Base-by-base conservation (phyloP, 768 basidiomycete species). In the Agaricus subrufescens region DNA sequence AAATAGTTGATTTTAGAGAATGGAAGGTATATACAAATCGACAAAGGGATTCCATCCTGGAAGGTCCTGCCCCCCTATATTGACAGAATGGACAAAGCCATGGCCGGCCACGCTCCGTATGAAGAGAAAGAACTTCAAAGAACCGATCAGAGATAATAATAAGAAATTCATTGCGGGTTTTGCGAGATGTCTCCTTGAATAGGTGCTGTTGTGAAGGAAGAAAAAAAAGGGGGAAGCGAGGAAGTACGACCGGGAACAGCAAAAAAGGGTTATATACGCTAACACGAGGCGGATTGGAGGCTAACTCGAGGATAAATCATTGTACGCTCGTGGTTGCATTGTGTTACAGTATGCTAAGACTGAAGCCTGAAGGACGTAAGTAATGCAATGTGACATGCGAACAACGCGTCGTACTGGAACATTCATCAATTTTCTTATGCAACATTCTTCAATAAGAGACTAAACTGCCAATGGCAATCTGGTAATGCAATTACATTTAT, bases 181-280 rank as follows among this genome's bases (percentile, higher is more conserved):
- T 19, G 19, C 19, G 19, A 19, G 19, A 19, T 19, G 19, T 19
- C 19, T 19, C 19, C 19, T 19, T 19, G 19, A 19, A 19, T 19
- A 11, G 34, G 11, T 8, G 34, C 7, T 11, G 34, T 34, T 34
- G 34, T 34, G 8, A 34, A 34, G 1, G 11, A 34, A 58, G 98
- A 80, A 97, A 75, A 98, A 98, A 43, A 94, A 81, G 1, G 94
- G 27, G 26, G 94, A 97, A 75, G 98, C 98, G 42, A 94, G 81
- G 1, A 94, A n/a, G 31, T 25, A 39, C 42, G 43, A n/a, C 27
- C 19, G 19, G 67, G 67, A 46, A 70, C 68, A 15, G 81, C 76
- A 64, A 81, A 42, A 45, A 26, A 34, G 23, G 23, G 31, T 42
- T 56, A 56, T 56, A 56, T 42, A 50, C 47, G 42, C 30, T 25